A percentile compares a stretch with the other conserved stretches of the same genome.
These are phyloP conservation scores for Moniliella sp. DNA, from an alignment of 1,284 basidiomycete species.

Conservation along the genomic window DNA sequence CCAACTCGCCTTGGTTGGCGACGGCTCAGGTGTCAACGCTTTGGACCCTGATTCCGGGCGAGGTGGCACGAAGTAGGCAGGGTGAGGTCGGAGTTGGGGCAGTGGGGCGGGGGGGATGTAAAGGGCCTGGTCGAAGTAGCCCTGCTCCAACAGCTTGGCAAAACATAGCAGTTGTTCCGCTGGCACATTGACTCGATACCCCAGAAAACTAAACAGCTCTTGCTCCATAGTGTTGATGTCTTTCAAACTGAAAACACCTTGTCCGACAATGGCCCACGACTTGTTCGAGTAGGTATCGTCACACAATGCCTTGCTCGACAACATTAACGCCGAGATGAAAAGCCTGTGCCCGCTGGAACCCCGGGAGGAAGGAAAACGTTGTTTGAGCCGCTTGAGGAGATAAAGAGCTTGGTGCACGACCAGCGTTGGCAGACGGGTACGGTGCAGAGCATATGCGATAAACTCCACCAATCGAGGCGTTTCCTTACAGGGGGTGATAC, in stretches of 20 bases:
- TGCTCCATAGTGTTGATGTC: conserved; percentile 35
- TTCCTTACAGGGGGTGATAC: no score
- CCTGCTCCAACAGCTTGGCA: conserved; percentile 14
- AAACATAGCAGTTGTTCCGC: conserved; percentile 22
- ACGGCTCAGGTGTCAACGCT: no score
- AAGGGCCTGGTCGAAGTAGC: conserved; percentile 4
- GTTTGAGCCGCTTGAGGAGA: conserved; percentile 28
- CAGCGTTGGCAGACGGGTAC: conserved; percentile 24
- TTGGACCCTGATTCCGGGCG: no score
- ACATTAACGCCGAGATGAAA: conserved; percentile 33
- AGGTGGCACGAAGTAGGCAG: no score
- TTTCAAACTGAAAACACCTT: conserved; percentile 26
- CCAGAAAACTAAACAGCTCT: conserved; percentile 30
- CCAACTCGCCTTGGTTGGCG: no score
- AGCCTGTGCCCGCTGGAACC: conserved; percentile 33
- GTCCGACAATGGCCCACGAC: conserved; percentile 32
- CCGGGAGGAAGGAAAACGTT: conserved; percentile 26
- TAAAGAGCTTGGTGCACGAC: conserved; percentile 28
- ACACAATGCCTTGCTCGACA: conserved; percentile 30
- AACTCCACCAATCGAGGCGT: no score
- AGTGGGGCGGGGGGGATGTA: no score
- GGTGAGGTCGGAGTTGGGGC: no score
- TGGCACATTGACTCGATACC: conserved; percentile 22
- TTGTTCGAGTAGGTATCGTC: conserved; percentile 34
- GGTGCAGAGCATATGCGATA: conserved; percentile 32